These are phyloP conservation scores for Spathaspora sp. DNA, from an alignment of 1,139 yeast species.

Conservation along the genomic window DNA sequence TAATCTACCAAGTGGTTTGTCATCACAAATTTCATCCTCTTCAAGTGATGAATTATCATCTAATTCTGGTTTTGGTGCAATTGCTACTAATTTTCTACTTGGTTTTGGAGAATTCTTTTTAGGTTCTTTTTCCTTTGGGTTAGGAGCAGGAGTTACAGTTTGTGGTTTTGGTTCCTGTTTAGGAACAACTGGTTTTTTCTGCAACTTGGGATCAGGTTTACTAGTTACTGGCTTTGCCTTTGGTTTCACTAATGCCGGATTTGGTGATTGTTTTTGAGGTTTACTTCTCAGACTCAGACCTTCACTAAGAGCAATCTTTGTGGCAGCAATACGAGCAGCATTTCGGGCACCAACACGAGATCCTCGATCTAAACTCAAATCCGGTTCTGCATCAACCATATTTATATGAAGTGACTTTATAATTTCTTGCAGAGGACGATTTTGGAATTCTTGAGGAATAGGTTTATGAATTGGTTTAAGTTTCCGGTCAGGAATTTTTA, in stretches of 20 bases:
- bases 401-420: slow-evolving; percentile 10
- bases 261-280: neutral
- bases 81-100: neutral
- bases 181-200: neutral
- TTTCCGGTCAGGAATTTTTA: slow-evolving; percentile 10
- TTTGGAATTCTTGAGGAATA: slow-evolving; percentile 3
- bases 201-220: neutral
- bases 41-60: neutral
- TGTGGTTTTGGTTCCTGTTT: neutral
- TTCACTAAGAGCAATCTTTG: slow-evolving; percentile 1
- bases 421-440: slow-evolving; percentile 4
- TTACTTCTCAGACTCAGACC: neutral
- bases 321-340: slow-evolving; percentile 4
- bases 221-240: neutral
- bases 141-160: neutral
- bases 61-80: neutral
- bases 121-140: neutral
- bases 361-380: slow-evolving; percentile 8
- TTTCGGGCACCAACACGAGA: slow-evolving; percentile 10
- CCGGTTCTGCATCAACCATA: slow-evolving; percentile 14
- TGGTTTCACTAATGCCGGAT: neutral
- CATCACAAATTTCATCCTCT: neutral
- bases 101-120: neutral
- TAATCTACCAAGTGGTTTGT: slow-evolving; percentile 2
- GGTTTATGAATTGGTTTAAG: neutral